Evolutionary conservation across 208 protist species (phyloP).

Genomic region (Trypanosoma cruzi): DNA sequence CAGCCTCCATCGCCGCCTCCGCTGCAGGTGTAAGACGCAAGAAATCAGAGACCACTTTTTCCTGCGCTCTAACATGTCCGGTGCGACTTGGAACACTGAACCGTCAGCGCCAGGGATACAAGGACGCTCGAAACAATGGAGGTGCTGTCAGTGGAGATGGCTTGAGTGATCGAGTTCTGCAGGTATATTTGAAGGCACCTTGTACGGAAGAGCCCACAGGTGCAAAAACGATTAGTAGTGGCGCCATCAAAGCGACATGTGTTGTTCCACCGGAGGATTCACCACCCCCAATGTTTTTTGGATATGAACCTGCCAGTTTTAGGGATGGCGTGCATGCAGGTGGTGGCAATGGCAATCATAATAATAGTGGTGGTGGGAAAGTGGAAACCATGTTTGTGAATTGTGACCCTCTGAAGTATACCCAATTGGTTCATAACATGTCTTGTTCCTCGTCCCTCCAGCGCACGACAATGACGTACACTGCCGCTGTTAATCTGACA

Average conservation of each 20-base stretch:
- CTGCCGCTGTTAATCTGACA: constrained; percentile 3
- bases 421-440: neutral
- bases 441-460: neutral
- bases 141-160: neutral
- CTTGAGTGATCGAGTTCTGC: neutral
- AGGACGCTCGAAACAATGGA: too few relatives aligned
- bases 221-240: neutral
- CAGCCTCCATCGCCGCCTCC: neutral
- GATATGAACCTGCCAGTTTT: constrained; percentile 4
- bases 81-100: neutral
- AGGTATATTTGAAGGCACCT: constrained; percentile 10
- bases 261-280: neutral
- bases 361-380: neutral
- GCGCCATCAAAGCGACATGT: neutral
- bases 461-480: constrained; percentile 9
- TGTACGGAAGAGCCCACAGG: neutral
- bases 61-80: constrained; percentile 12
- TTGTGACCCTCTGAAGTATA: neutral
- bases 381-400: constrained; percentile 18
- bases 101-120: neutral
- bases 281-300: constrained; percentile 13
- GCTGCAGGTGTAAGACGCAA: neutral
- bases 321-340: neutral
- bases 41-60: constrained; percentile 18
- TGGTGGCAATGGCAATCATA: neutral